Percentiles rank a stretch among this genome's conserved stretches.
These are phyloP conservation scores for Suaeda aralocaspica DNA, from an alignment of 148 eudicot species.

Conservation along the genomic window DNA sequence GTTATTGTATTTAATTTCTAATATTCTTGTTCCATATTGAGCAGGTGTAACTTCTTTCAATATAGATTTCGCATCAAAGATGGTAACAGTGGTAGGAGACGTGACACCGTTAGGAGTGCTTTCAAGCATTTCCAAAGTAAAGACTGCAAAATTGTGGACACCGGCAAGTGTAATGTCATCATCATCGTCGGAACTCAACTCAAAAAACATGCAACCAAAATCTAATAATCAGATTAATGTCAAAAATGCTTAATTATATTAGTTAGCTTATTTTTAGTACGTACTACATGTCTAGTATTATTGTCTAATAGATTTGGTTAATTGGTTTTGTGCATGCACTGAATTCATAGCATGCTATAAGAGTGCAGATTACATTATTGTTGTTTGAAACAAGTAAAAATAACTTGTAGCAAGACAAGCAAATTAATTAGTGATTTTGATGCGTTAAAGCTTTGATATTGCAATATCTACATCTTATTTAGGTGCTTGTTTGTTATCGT, in stretches of 20 bases:
- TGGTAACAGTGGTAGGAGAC: conserved; percentile 75
- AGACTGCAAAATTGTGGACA: conserved; percentile 68
- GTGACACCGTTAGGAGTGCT: conserved; percentile 67
- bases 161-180: conserved; percentile 30
- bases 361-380: too few relatives aligned
- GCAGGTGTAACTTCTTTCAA: conserved; percentile 76
- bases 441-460: too few relatives aligned
- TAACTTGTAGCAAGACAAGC: too few relatives aligned
- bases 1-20: too few relatives aligned
- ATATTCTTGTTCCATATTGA: too few relatives aligned
- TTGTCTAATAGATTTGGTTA: not conserved
- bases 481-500: too few relatives aligned
- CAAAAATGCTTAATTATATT: not conserved
- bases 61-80: conserved; percentile 80
- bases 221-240: too few relatives aligned
- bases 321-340: not conserved
- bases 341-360: not conserved
- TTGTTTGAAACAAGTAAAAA: too few relatives aligned
- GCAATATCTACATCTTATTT: too few relatives aligned
- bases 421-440: too few relatives aligned
- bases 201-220: conserved; percentile 7
- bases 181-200: conserved; percentile 11
- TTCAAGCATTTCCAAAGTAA: conserved; percentile 77
- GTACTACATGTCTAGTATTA: not conserved
- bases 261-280: too few relatives aligned